Percentiles rank a stretch among this genome's conserved stretches.
Evolutionary conservation across 208 protist species (phyloP).

Genomic region (Leishmania major): DNA sequence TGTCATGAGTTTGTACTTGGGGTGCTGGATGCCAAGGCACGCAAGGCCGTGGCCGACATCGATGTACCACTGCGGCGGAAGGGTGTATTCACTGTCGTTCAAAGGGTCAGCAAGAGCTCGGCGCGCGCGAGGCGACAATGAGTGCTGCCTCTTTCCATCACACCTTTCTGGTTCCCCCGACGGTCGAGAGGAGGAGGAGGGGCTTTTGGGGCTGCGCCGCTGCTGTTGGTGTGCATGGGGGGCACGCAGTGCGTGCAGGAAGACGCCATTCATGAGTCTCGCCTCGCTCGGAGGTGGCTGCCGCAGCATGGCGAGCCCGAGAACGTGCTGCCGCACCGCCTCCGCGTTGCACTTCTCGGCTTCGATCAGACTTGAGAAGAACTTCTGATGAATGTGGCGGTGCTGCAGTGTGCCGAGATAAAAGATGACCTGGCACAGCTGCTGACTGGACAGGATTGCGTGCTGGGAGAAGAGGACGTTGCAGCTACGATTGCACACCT

Average conservation of each 20-base stretch:
- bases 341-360: conserved; percentile 72
- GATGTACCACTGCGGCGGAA: conserved; percentile 79
- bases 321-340: conserved; percentile 56
- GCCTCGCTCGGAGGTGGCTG: conserved; percentile 62
- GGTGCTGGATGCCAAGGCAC: conserved; percentile 67
- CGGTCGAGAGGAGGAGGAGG: not conserved
- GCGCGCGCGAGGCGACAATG: conserved; percentile 4
- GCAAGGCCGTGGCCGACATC: conserved; percentile 75
- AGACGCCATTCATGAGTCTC: conserved; percentile 73
- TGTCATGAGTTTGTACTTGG: conserved; percentile 84
- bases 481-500: conserved; percentile 83
- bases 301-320: conserved; percentile 85
- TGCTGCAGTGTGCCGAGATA: conserved; percentile 86
- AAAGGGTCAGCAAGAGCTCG: conserved; percentile 24
- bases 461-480: conserved; percentile 71
- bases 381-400: conserved; percentile 80
- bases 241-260: conserved; percentile 79
- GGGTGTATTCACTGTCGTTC: conserved; percentile 40
- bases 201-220: not conserved
- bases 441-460: conserved; percentile 72
- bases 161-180: not conserved
- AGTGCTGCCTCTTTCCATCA: not conserved
- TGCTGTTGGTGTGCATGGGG: conserved; percentile 6
- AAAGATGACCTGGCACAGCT: conserved; percentile 81
- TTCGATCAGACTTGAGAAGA: conserved; percentile 72